Evolutionary conservation across 305 asterid genomes (phyloP), one percentile per base, ranked within the genome.

Genomic region (Nicotiana rustica): DNA sequence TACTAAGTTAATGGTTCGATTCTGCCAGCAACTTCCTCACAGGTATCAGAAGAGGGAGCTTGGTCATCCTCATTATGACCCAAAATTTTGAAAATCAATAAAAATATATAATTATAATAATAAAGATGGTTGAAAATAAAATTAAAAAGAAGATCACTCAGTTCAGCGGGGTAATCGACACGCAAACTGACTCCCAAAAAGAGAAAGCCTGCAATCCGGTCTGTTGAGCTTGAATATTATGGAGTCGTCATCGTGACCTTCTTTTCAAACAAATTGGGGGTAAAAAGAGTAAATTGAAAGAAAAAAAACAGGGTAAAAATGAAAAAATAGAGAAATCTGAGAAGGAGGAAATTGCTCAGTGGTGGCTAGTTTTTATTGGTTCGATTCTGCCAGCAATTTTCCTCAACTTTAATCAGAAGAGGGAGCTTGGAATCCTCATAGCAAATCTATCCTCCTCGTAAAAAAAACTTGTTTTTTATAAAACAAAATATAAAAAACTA

Each of bases 11-110:
- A 7, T 81, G 91, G 91, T 88, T 88, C 91, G 89, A 88, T 88
- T 88, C 91, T 86, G 86, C 91, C 91, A 85, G 89, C 89, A 41
- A 70, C 19, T 60, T 88, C 91, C 90, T 86, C 90, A 89, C 76
- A 1, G 44, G 29, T 25, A 55, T 89, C 90, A 85, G 88, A 84
- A 89, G 90, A 89, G 91, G 89, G 91, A 89, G 91, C 91, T 89
- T 88, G n/a, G 38, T n/a, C 55, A 85, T 88, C 88, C 77, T 88
- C 89, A 83, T 68, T 18, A 89, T 82, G 84, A 70, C 79, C 84
- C 21, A 65, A 12, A 38, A 10, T 29, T 77, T 84, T 79, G 49
- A 33, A 6, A 1, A 38, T 38, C 47, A 38, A 38, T 38, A 6
- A 5, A 38, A 1, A 38, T 0, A n/a, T 49, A 8, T 2, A 36